Base-by-base conservation (phyloP, 2,329 filamentous ascomycete genomes). In the Cercospora sojina region DNA sequence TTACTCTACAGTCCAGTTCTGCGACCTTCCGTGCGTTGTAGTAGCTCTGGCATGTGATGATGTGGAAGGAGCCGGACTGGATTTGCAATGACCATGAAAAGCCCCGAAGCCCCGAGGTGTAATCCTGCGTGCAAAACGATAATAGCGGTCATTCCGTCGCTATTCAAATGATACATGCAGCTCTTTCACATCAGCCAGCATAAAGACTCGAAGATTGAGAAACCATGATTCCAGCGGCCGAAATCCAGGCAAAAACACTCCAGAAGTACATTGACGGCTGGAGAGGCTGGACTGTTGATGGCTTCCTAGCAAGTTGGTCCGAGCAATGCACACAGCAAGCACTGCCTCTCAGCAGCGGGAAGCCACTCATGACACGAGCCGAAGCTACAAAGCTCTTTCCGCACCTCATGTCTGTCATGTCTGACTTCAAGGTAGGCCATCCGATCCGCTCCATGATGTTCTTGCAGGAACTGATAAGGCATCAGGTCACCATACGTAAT, bases 401-500 rank as follows among this genome's bases (percentile, higher is more conserved):
- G 7, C 51, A 55, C 4, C 51, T 55, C 51, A 29, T 55, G 51
- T 55, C 51, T 9, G 51, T 55, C 51, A 55, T 55, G 51, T 31
- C 25, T 6, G 51, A 55, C 5, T 55, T 55, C 51, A 55, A 55
- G 13, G 51, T 55, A 27, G 6, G 23, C 27, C 12, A 13, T 9
- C 23, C 8, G 1, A 3, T 27, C 12, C 25, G 23, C 51, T 5
- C 13, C 23, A 23, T 29, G 7, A 27, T 55, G 51, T 3, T 13
- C 25, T 41, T 41, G 6, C 35, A 41, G 1, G 7, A 41, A 3
- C 6, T 27, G 23, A 27, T 4, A 27, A 5, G 20, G 4, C n/a
- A 1, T n/a, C 38, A 61, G 59, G 29, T 61, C 23, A 47, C 59
- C 9, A 61, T 61, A 20, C 59, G 9, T 9, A 61, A 61, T n/a